Base-by-base conservation (phyloP, 2,329 filamentous ascomycete genomes). In the Gaeumannomyces sp. region DNA sequence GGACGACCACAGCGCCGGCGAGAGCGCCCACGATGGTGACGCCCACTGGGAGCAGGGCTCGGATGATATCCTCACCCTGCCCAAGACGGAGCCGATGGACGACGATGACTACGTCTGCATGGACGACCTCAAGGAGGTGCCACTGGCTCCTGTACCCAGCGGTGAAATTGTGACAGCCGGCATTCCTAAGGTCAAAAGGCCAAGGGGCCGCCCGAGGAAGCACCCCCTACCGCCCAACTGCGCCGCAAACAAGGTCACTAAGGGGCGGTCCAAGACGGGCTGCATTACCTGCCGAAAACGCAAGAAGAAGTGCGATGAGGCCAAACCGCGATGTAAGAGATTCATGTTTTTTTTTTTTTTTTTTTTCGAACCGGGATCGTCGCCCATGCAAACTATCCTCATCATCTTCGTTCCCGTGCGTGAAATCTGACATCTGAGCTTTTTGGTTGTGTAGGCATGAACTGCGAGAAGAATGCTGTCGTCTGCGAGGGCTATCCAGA, bases 391-490 rank as follows among this genome's bases (percentile, higher is more conserved):
- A 57, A 10, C 2, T 25, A 6, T 22, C 22, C n/a, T 28, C 28
- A 22, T 60, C 8, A 4, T n/a, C 7, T 4, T 16, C n/a, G 14
- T 25, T 57, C 13, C 2, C 10, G 53, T 14, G 10, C 7, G n/a
- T 14, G 38, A 19, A 45, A 19, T 45, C 38, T 45, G 14, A 45
- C 38, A 45, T 38, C 11, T 35, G 33, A 5, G 31, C n/a, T 27
- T 10, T n/a, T 25, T 62, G n/a, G 11, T 19, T 8, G 25, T 2
- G 35, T 64, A 92, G 89, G 91, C 71, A 83, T 92, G 76, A 96
- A 96, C 71, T 97, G 93, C 73, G 89, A 95, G 77, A 97, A 96
- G 81, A 97, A 96, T 74, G 92, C 92, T 11, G 91, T 96, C 16
- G 86, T 93, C 16, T 97, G 93, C 73, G 92, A 96, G 76, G 93